Conservation (phyloP, 2,329 filamentous ascomycete genomes). For the Xylaria sp. region DNA sequence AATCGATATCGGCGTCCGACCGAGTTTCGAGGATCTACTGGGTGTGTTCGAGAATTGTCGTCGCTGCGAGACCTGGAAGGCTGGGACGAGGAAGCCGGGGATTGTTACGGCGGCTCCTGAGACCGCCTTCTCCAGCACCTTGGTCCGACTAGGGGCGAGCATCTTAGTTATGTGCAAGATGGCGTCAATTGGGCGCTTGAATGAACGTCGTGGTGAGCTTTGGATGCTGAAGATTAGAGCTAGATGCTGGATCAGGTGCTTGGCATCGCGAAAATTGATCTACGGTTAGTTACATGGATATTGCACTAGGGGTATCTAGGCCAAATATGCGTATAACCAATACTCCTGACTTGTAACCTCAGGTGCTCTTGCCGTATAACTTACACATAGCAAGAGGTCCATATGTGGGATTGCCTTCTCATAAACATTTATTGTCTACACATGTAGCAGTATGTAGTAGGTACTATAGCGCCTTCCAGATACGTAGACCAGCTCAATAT, state of each 20-base stretch:
- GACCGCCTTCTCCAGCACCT: slow-evolving; percentile 67
- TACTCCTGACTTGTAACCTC: no score
- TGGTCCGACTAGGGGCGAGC: slow-evolving; percentile 71
- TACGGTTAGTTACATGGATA: slow-evolving; percentile 29
- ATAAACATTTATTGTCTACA: not conserved
- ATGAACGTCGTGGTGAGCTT: slow-evolving; percentile 18
- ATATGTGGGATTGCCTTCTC: not conserved
- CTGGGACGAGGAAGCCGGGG: slow-evolving; percentile 77
- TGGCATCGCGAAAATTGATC: slow-evolving; percentile 39
- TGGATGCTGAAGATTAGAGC: slow-evolving; percentile 25
- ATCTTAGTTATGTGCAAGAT: slow-evolving; percentile 55
- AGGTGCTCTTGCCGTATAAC: no score
- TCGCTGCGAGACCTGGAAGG: slow-evolving; percentile 63
- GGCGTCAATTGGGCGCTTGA: slow-evolving; percentile 37
- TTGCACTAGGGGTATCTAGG: no score
- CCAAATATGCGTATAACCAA: no score
- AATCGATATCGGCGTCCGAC: slow-evolving; percentile 80
- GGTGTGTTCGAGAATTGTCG: slow-evolving; percentile 78
- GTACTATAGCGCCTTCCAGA: slow-evolving; percentile 5
- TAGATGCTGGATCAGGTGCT: slow-evolving; percentile 32
- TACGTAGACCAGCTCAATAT: slow-evolving; percentile 2
- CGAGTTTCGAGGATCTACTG: slow-evolving; percentile 80
- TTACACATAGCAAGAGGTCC: not conserved
- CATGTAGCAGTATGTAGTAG: not conserved
- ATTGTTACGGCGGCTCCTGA: slow-evolving; percentile 62